Evolutionary conservation across 306 rosid species (phyloP), one percentile per base, ranked within the genome.

Genomic region (Leucaena leucocephala): DNA sequence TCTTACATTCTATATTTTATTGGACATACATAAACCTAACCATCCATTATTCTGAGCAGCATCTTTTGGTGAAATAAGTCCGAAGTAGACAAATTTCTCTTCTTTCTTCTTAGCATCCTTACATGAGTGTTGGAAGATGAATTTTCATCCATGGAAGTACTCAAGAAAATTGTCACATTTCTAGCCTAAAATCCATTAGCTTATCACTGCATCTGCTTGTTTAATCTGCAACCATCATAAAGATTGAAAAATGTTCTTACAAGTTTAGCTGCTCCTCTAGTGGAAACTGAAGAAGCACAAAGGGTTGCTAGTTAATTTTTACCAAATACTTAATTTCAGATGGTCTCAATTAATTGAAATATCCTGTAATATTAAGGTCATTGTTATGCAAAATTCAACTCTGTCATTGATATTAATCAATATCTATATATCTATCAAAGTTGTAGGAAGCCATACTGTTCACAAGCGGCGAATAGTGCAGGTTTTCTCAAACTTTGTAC

Each of bases 341-440:
- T 13, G 57, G 40, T 69, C 39, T 34, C n/a, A 11, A 43, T 19
- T 13, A 45, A 44, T 21, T 22, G 35, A 87, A 87, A 85, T 88
- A 81, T 55, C 70, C 54, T 66, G 46, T 8, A 48, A 63, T 34
- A 22, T 50, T 39, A 15, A 42, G 9, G 57, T 43, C 38, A 12
- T 57, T 57, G 44, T 68, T 50, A n/a, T 16, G 10, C 9, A 39
- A 27, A 55, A 14, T 70, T 76, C 73, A 76, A 34, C 61, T 82
- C 59, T 54, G 27, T 54, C 13, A 43, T 46, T 58, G 36, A 6
- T 39, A 7, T 62, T n/a, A 55, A 19, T 55, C 62, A 8, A 55
- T 19, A 55, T 55, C 33, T 8, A 55, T 19, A 54, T 54, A 19
- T 55, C 33, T 55, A 55, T 55, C 62, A 6, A 55, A 55, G 4